These are phyloP conservation scores for Flaveria sonorensis DNA, from an alignment of 129 eudicot species.

Conservation along the genomic window DNA sequence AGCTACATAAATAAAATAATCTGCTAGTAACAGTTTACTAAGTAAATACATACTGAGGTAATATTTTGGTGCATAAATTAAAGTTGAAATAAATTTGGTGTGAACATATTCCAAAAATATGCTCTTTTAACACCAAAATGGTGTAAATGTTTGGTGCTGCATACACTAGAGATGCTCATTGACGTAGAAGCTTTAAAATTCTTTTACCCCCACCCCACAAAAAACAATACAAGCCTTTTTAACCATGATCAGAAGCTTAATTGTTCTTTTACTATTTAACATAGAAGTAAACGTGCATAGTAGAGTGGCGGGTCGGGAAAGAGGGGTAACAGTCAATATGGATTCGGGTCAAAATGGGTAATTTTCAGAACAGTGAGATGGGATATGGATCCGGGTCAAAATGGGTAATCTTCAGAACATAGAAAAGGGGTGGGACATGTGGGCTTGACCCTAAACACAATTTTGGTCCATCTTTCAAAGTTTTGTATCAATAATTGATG, in stretches of 20 bases:
- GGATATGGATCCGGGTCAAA: not conserved
- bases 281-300: not conserved
- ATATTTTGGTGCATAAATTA: not conserved
- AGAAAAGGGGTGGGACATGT: no score
- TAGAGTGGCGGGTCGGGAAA: not conserved
- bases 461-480: not conserved
- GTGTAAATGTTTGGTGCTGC: conserved; percentile 8
- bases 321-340: not conserved
- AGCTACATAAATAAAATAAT: not conserved
- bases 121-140: not conserved
- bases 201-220: no score
- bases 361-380: no score
- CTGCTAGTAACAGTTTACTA: not conserved
- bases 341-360: not conserved
- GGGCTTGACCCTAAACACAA: no score
- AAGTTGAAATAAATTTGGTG: not conserved
- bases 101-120: not conserved
- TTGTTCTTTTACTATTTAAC: not conserved
- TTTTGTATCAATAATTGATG: not conserved
- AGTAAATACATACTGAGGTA: not conserved
- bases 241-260: no score
- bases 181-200: no score
- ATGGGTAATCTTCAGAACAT: not conserved
- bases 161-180: not conserved
- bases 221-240: no score